phyloP scores from a whole-genome alignment of 331 rosid species.

The Phaseolus coccineus region DNA sequence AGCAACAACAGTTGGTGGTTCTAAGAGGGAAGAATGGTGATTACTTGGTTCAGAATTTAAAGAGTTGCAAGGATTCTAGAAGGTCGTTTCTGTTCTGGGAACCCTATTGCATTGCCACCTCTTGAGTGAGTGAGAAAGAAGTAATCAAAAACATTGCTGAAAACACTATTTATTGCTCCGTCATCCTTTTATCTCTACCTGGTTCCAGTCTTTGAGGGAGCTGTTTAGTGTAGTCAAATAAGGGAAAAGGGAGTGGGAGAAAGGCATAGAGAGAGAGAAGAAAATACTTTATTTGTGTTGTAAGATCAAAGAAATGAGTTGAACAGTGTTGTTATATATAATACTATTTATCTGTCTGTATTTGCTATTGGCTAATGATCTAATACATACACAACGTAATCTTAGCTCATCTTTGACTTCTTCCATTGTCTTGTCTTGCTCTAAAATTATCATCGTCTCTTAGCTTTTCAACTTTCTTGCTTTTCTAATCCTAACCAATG shows the following conservation, averaged over 20 bases:
- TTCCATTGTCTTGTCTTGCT: slow-evolving; percentile 55
- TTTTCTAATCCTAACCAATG: slow-evolving; percentile 59
- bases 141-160: slow-evolving; percentile 52
- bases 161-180: slow-evolving; percentile 45
- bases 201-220: slow-evolving; percentile 48
- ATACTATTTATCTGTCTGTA: slow-evolving; percentile 1
- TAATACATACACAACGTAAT: slow-evolving; percentile 41
- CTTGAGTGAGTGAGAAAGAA: slow-evolving; percentile 49
- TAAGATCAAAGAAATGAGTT: slow-evolving; percentile 44
- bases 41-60: slow-evolving; percentile 60
- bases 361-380: neutral
- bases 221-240: slow-evolving; percentile 52
- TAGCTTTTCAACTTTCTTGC: slow-evolving; percentile 43
- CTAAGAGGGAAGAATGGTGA: slow-evolving; percentile 75
- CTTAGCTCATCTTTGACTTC: slow-evolving; percentile 66
- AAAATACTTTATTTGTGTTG: slow-evolving; percentile 48
- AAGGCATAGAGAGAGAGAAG: neutral
- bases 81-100: slow-evolving; percentile 74
- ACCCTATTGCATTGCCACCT: slow-evolving; percentile 88
- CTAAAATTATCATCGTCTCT: slow-evolving; percentile 41
- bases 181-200: slow-evolving; percentile 43
- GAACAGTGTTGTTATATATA: slow-evolving; percentile 42
- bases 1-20: slow-evolving; percentile 57
- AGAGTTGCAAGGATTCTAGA: slow-evolving; percentile 80
- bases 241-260: slow-evolving; percentile 39